A percentile compares a stretch with the other conserved stretches of the same genome.
Evolutionary conservation across 345 rosid genomes (phyloP).

Genomic region (Eucalyptus curtisii): DNA sequence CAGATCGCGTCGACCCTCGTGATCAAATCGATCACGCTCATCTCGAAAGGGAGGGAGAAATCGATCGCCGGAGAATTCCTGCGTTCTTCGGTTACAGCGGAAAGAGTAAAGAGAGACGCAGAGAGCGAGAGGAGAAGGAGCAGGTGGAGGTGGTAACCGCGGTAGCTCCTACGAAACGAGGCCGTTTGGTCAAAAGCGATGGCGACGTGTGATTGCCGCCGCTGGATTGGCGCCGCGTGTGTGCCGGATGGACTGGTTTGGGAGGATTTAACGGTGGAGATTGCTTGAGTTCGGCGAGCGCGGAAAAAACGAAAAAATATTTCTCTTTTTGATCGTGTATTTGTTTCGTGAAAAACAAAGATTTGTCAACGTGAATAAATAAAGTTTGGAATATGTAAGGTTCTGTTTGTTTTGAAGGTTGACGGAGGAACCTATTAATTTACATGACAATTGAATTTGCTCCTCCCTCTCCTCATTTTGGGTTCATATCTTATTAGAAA

Average conservation of each 20-base stretch:
- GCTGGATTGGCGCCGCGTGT: not conserved
- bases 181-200: not conserved
- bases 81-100: not conserved
- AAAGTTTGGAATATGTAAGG: not conserved
- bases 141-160: not conserved
- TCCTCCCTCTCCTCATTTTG: not conserved
- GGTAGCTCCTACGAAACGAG: not conserved
- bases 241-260: not conserved
- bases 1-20: constrained; percentile 56
- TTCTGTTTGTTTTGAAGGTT: not conserved
- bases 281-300: not conserved
- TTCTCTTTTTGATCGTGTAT: not conserved
- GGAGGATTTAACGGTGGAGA: not conserved
- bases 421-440: not conserved
- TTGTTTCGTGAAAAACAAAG: not conserved
- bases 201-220: not conserved
- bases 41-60: not conserved
- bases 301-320: not conserved
- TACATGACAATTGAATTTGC: not conserved
- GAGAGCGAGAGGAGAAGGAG: not conserved
- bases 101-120: not conserved
- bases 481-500: accelerated
- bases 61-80: not conserved
- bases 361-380: not conserved
- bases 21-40: constrained; percentile 47